A percentile compares a stretch with the other conserved stretches of the same genome.
phyloP scores from a whole-genome alignment of 2,329 filamentous ascomycete genomes.

The Moelleriella libera region DNA sequence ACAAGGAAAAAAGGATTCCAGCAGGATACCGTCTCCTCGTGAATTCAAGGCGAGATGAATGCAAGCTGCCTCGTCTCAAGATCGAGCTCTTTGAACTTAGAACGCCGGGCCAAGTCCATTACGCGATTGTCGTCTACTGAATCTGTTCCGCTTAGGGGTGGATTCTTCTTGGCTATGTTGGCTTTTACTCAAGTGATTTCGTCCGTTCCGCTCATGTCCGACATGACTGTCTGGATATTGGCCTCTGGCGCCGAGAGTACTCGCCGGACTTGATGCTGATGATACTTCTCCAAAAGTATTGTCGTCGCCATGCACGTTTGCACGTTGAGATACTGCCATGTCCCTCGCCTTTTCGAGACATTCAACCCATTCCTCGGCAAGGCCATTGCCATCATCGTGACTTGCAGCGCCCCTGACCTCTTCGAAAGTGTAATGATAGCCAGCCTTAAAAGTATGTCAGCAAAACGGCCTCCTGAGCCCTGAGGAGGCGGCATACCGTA shows the following conservation, averaged over 20 bases:
- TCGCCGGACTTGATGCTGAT: slow-evolving; percentile 61
- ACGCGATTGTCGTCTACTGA: slow-evolving; percentile 88
- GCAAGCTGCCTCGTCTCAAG: background rate
- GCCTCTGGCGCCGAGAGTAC: slow-evolving; percentile 50
- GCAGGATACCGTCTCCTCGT: background rate
- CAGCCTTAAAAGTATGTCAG: slow-evolving; percentile 43
- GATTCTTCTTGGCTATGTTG: slow-evolving; percentile 41
- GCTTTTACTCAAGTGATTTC: slow-evolving; percentile 45
- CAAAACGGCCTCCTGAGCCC: slow-evolving; percentile 8
- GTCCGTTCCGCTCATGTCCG: slow-evolving; percentile 35
- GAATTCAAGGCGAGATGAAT: no score
- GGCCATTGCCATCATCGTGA: slow-evolving; percentile 48
- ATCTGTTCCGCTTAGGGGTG: slow-evolving; percentile 46
- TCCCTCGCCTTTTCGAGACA: slow-evolving; percentile 77
- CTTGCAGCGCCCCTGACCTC: slow-evolving; percentile 58
- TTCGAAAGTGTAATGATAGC: slow-evolving; percentile 87
- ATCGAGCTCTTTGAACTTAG: slow-evolving; percentile 18
- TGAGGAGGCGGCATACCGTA: slow-evolving; percentile 49
- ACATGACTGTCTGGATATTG: slow-evolving; percentile 36
- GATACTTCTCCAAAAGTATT: slow-evolving; percentile 54
- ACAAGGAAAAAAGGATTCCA: background rate
- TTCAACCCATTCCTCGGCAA: slow-evolving; percentile 86
- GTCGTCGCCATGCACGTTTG: slow-evolving; percentile 52
- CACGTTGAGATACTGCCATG: slow-evolving; percentile 61
- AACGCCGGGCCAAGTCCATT: slow-evolving; percentile 87